These are phyloP conservation scores for Ophiobolus disseminans DNA, from an alignment of 2,329 filamentous ascomycete species.

Conservation along the genomic window DNA sequence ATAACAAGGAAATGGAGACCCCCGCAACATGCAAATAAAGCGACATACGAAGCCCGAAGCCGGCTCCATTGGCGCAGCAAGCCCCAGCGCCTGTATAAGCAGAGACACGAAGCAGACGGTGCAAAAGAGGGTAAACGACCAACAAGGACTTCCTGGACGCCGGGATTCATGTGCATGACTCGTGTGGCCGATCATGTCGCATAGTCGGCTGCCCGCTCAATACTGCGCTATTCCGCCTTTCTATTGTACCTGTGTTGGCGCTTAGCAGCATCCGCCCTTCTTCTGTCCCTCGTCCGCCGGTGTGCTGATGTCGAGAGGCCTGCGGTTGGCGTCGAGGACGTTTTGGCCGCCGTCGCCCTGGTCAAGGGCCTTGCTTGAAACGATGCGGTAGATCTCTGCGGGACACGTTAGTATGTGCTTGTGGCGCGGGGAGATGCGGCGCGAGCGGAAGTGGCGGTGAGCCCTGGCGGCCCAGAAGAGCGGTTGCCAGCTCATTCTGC, in stretches of 20 bases:
- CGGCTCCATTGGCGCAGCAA: conserved; percentile 21
- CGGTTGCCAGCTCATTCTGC: conserved; percentile 4
- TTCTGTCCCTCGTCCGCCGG: conserved; percentile 80
- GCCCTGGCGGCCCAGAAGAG: conserved; percentile 1
- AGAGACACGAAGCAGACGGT: conserved; percentile 39
- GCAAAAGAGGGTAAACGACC: conserved; percentile 34
- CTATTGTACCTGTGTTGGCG: conserved; percentile 18
- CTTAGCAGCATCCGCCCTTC: conserved; percentile 76
- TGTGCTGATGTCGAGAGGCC: conserved; percentile 84
- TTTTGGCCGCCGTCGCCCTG: conserved; percentile 82
- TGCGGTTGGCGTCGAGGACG: conserved; percentile 75
- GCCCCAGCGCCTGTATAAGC: conserved; percentile 34
- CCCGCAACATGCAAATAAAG: conserved; percentile 42
- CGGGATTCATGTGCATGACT: conserved; percentile 45
- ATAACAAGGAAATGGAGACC: conserved; percentile 25
- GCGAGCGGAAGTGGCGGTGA: conserved; percentile 18
- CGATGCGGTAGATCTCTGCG: conserved; percentile 97
- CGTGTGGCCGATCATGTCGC: conserved; percentile 29
- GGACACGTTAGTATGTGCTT: conserved; percentile 8
- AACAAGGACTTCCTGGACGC: conserved; percentile 44
- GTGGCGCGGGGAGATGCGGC: not conserved
- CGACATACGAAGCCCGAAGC: conserved; percentile 36
- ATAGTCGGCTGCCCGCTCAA: conserved; percentile 15
- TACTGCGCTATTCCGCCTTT: conserved; percentile 6
- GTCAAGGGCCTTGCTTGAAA: conserved; percentile 96